These are phyloP conservation scores for Corynespora cassiicola DNA, from an alignment of 2,329 filamentous ascomycete species.

Conservation along the genomic window DNA sequence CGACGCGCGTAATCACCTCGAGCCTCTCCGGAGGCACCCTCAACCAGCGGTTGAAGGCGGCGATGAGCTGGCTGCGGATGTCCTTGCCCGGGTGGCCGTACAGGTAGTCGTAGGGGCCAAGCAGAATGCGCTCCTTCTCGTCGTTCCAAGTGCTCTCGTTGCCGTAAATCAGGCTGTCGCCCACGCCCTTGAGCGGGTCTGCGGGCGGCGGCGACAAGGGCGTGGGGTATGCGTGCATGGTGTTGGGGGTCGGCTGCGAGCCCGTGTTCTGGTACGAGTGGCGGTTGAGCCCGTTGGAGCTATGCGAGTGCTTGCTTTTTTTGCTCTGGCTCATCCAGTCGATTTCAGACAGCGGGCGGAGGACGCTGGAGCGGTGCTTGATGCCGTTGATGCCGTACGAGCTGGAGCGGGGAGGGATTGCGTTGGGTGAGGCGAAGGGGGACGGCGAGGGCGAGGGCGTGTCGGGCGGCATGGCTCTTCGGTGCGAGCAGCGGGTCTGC, in stretches of 20 bases:
- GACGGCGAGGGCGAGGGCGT: conserved; percentile 20
- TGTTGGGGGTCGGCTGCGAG: conserved; percentile 6
- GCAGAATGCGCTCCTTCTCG: conserved; percentile 78
- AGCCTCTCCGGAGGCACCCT: conserved; percentile 74
- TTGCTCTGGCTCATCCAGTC: conserved; percentile 49
- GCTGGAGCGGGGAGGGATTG: conserved; percentile 47
- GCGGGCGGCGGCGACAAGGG: conserved; percentile 35
- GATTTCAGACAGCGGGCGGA: conserved; percentile 45
- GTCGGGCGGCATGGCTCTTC: conserved; percentile 25
- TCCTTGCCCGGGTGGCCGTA: conserved; percentile 82
- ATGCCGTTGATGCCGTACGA: conserved; percentile 41
- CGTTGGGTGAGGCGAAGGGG: conserved; percentile 46
- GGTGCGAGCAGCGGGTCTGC: too few species aligned
- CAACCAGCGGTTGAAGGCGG: conserved; percentile 81
- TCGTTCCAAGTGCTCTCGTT: conserved; percentile 65
- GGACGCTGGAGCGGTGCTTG: conserved; percentile 35
- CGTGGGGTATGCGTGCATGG: conserved; percentile 33
- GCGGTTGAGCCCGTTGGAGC: conserved; percentile 17
- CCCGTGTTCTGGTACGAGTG: conserved; percentile 5
- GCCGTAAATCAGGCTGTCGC: conserved; percentile 50
- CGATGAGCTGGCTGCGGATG: conserved; percentile 79
- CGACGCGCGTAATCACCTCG: conserved; percentile 76
- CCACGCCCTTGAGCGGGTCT: conserved; percentile 31
- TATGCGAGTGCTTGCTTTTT: conserved; percentile 43
- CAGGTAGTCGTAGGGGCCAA: conserved; percentile 83